Conservation (phyloP, 768 basidiomycete genomes). For the Lactarius vividus region DNA sequence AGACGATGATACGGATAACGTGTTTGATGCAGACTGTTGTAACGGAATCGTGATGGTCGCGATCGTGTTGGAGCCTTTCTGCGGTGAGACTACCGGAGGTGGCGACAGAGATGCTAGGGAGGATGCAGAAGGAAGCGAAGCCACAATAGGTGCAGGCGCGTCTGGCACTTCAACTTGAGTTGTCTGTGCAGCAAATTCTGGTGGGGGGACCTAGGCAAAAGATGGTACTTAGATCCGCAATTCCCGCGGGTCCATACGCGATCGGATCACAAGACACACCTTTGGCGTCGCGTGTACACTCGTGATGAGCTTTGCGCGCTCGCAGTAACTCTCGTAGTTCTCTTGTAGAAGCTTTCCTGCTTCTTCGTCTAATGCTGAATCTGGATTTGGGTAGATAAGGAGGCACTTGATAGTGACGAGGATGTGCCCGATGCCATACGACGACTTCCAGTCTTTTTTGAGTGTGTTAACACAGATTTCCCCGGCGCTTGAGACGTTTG, state of each 20-base stretch:
- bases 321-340: conserved; percentile 84
- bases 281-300: conserved; percentile 88
- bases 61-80: conserved; percentile 30
- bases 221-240: background rate
- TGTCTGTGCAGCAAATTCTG: conserved; percentile 53
- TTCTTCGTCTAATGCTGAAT: conserved; percentile 94
- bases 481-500: conserved; percentile 85
- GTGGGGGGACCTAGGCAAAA: conserved; percentile 45
- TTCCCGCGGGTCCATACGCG: background rate
- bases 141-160: conserved; percentile 31
- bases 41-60: conserved; percentile 40
- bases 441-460: conserved; percentile 95
- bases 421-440: conserved; percentile 88
- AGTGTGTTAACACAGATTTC: conserved; percentile 97
- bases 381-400: conserved; percentile 94
- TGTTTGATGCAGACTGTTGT: conserved; percentile 40
- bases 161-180: conserved; percentile 34
- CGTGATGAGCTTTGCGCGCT: conserved; percentile 84
- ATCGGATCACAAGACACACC: conserved; percentile 35
- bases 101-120: conserved; percentile 32
- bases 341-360: conserved; percentile 90
- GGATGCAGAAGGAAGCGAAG: conserved; percentile 35
- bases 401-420: conserved; percentile 92
- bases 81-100: conserved; percentile 34
- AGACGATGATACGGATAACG: conserved; percentile 36